Conservation (phyloP, 371 early-diverging fungal genomes). For the Batrachochytrium dendrobatidis region DNA sequence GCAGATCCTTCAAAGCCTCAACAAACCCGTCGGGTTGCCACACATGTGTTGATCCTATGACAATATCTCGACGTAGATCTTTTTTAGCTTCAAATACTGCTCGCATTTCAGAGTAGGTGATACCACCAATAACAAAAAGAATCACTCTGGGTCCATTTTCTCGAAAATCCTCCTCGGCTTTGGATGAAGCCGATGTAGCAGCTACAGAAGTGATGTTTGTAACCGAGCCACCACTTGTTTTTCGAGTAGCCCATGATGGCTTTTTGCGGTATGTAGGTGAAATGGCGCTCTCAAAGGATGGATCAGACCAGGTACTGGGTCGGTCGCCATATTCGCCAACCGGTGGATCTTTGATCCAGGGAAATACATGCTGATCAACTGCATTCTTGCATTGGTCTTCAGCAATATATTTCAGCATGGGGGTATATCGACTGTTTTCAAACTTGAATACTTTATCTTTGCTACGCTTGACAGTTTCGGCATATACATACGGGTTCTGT, state of each 20-base stretch:
- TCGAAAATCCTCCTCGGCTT: conserved; percentile 23
- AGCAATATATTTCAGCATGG: conserved; percentile 30
- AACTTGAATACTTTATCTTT: conserved; percentile 24
- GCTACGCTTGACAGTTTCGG: background rate
- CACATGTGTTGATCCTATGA: conserved; percentile 67
- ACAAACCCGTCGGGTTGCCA: conserved; percentile 73
- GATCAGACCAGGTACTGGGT: conserved; percentile 1
- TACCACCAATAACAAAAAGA: conserved; percentile 87
- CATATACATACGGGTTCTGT: conserved; percentile 1
- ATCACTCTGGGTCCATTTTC: conserved; percentile 49
- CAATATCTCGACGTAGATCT: conserved; percentile 63
- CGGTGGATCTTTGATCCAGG: conserved; percentile 37
- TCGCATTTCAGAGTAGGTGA: conserved; percentile 88
- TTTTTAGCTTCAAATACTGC: conserved; percentile 72
- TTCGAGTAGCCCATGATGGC: conserved; percentile 5
- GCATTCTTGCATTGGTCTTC: conserved; percentile 31
- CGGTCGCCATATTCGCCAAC: conserved; percentile 4
- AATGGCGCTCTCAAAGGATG: background rate
- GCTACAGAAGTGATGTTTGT: background rate
- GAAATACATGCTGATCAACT: conserved; percentile 26
- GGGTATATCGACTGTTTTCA: conserved; percentile 35
- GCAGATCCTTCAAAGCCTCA: conserved; percentile 38
- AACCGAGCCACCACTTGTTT: background rate
- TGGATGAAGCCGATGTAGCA: background rate
- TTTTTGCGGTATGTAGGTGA: background rate